phyloP scores from a whole-genome alignment of 768 basidiomycete genomes.

The Tephrocybe sp. region DNA sequence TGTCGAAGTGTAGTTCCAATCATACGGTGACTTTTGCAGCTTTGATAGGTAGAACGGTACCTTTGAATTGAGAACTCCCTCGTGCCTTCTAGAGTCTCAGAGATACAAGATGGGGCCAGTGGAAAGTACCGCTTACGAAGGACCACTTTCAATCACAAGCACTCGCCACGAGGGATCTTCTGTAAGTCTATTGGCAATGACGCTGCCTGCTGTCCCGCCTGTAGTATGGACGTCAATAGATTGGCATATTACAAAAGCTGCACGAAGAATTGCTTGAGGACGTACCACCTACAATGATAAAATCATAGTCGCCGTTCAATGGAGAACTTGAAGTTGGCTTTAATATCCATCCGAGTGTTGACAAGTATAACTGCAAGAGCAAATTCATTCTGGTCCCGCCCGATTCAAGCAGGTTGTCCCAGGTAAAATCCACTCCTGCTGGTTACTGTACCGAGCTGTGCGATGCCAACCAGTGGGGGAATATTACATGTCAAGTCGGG shows the following conservation, averaged over 20 bases:
- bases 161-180: conserved; percentile 9
- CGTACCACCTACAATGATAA: conserved; percentile 11
- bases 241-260: conserved; percentile 45
- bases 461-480: no score
- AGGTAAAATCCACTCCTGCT: no score
- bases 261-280: neutral
- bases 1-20: conserved; percentile 30
- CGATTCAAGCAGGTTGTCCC: no score
- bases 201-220: conserved; percentile 18
- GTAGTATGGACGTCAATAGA: conserved; percentile 14
- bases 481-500: no score
- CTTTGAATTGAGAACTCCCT: neutral
- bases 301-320: conserved; percentile 3
- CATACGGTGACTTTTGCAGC: conserved; percentile 19
- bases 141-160: conserved; percentile 15
- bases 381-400: neutral
- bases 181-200: conserved; percentile 14
- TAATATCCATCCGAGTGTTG: neutral
- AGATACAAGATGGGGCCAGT: neutral
- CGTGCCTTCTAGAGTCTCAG: neutral
- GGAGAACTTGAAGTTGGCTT: neutral
- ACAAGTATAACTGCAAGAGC: neutral
- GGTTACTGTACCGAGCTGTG: no score
- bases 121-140: conserved; percentile 4
- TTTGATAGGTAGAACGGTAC: conserved; percentile 12